Conservation (phyloP, 164 flowering plant genomes). For the Vitis rupestris region DNA sequence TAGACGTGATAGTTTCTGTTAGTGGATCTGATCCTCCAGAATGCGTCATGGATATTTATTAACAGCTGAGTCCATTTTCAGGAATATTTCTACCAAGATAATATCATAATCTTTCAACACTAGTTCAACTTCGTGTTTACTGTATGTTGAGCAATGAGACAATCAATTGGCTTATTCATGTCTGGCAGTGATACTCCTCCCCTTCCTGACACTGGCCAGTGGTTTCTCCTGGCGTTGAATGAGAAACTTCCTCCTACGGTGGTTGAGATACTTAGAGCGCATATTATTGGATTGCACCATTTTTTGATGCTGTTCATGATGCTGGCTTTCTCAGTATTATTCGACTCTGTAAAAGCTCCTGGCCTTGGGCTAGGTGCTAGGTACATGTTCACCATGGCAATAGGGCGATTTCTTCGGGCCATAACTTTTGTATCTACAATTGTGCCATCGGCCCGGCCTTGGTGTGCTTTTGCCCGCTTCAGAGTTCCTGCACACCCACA, state of each 20-base stretch:
- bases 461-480: conserved; percentile 85
- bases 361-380: conserved; percentile 97
- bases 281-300: conserved; percentile 84
- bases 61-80: no score
- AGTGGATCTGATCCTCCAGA: no score
- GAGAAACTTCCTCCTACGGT: conserved; percentile 76
- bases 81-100: no score
- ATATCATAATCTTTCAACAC: neutral
- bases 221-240: conserved; percentile 84
- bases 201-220: conserved; percentile 98
- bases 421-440: conserved; percentile 85
- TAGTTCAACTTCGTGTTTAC: neutral
- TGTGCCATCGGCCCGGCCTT: conserved; percentile 89
- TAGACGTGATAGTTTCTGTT: no score
- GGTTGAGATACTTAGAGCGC: conserved; percentile 80
- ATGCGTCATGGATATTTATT: no score
- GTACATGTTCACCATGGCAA: conserved; percentile 96
- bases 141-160: neutral
- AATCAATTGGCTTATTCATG: conserved; percentile 9
- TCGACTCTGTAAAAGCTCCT: conserved; percentile 88
- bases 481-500: conserved; percentile 77
- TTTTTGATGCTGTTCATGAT: conserved; percentile 89
- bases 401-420: conserved; percentile 89
- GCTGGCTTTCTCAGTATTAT: conserved; percentile 89
- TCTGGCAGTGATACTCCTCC: conserved; percentile 64